Conservation (phyloP, 345 rosid species). For the Pistacia vera region DNA sequence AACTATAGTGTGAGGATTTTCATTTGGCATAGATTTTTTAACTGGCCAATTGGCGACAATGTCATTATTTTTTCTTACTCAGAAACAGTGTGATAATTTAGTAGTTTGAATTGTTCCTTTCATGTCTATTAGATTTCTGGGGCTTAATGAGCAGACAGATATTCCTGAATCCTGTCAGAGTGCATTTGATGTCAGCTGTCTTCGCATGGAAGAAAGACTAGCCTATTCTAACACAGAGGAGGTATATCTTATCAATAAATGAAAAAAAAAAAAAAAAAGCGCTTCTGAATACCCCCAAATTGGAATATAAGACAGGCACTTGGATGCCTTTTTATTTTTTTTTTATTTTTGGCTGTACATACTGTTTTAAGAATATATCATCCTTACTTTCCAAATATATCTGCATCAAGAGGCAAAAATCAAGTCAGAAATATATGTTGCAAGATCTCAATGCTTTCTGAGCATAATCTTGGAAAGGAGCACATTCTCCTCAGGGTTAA, state of each 20-base stretch:
- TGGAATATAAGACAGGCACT: too few species aligned
- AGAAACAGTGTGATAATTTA: not conserved
- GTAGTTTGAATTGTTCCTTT: constrained; percentile 15
- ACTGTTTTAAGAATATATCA: not conserved
- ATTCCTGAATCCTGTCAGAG: constrained; percentile 63
- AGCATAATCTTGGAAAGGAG: not conserved
- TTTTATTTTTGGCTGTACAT: too few species aligned
- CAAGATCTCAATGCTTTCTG: not conserved
- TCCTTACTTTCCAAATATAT: not conserved
- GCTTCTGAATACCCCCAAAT: too few species aligned
- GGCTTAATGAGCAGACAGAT: constrained; percentile 61
- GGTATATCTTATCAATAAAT: constrained; percentile 40
- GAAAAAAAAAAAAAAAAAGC: not conserved
- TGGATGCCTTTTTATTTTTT: too few species aligned
- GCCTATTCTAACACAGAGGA: constrained; percentile 71
- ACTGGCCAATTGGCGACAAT: not conserved
- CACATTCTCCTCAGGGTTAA: not conserved
- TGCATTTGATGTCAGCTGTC: constrained; percentile 66
- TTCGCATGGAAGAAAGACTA: constrained; percentile 81
- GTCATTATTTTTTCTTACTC: not conserved
- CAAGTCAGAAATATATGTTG: not conserved
- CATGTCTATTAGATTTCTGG: constrained; percentile 60
- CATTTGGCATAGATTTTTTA: constrained; percentile 6
- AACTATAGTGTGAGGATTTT: constrained; percentile 52
- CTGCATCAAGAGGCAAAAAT: not conserved